These are phyloP conservation scores for Carex kokanica DNA, from an alignment of 176 grass and related monocot species.

Conservation along the genomic window DNA sequence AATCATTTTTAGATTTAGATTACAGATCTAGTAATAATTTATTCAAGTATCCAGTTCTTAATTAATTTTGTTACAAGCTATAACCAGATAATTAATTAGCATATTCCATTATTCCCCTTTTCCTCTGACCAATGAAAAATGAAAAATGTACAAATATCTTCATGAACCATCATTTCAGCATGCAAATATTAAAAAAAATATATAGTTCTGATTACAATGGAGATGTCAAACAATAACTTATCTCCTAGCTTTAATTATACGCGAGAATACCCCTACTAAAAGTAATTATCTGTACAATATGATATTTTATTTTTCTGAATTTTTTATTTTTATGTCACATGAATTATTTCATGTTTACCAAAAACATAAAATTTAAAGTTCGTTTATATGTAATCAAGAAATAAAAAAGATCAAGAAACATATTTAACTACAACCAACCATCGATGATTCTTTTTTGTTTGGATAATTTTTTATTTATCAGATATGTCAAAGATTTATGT, in stretches of 20 bases:
- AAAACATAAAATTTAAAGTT: too few relatives aligned
- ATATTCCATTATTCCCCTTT: constrained; percentile 4
- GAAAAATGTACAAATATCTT: not conserved
- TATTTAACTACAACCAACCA: too few relatives aligned
- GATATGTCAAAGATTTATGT: too few relatives aligned
- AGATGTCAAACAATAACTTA: not conserved
- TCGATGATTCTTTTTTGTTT: too few relatives aligned
- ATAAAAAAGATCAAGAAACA: too few relatives aligned
- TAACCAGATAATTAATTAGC: constrained; percentile 6
- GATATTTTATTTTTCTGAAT: not conserved
- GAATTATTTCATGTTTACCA: too few relatives aligned
- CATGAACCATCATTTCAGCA: not conserved
- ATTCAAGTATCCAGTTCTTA: not conserved
- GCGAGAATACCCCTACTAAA: not conserved
- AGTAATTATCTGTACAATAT: not conserved
- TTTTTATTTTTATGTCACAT: too few relatives aligned
- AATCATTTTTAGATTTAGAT: not conserved
- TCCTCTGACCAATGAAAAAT: not conserved
- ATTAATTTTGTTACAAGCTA: not conserved
- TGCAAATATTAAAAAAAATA: not conserved
- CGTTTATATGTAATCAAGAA: too few relatives aligned
- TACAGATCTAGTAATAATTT: not conserved
- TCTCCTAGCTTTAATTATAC: not conserved
- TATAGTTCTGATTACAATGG: not conserved
- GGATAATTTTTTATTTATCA: too few relatives aligned